Evolutionary conservation across 495 filamentous ascomycete genomes (phyloP).

Genomic region (Penicillium egyptiacum): DNA sequence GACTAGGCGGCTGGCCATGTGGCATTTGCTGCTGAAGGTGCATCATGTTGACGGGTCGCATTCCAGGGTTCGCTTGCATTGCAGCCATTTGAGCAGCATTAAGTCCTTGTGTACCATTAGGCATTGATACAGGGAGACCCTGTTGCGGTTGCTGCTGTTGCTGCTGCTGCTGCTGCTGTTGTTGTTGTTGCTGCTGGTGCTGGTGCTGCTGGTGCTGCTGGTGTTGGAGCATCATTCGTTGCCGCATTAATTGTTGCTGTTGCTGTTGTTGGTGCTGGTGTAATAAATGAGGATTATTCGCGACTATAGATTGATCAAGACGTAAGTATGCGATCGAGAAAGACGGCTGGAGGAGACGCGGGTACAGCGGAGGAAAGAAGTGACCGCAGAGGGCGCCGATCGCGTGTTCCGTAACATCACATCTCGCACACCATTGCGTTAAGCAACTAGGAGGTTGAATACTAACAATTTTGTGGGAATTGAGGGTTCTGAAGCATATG

Average conservation of each 20-base stretch:
- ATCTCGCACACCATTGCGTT: background rate
- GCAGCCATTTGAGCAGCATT: constrained; percentile 56
- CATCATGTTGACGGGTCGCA: constrained; percentile 47
- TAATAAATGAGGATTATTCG: constrained; percentile 53
- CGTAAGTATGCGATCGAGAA: constrained; percentile 19
- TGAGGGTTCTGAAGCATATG: constrained; percentile 64
- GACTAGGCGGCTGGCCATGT: constrained; percentile 53
- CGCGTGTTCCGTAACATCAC: background rate
- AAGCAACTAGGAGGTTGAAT: background rate
- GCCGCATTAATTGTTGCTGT: constrained; percentile 42
- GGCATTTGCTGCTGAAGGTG: constrained; percentile 52
- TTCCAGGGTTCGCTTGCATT: constrained; percentile 51
- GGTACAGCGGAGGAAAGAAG: constrained; percentile 1
- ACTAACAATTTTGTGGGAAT: constrained; percentile 45
- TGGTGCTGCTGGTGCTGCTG: constrained; percentile 46
- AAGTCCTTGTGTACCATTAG: constrained; percentile 60
- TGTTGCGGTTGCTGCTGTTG: constrained; percentile 47
- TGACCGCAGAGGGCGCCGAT: background rate
- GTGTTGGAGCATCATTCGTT: constrained; percentile 38
- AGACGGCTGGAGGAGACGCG: constrained; percentile 10
- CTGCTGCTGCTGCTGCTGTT: constrained; percentile 52
- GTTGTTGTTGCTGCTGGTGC: constrained; percentile 40
- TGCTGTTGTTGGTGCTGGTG: constrained; percentile 48
- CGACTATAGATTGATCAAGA: constrained; percentile 32
- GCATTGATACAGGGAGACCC: constrained; percentile 53